Evolutionary conservation across 1,284 basidiomycete species (phyloP).

Genomic region (Pseudozyma tsukubaensis): DNA sequence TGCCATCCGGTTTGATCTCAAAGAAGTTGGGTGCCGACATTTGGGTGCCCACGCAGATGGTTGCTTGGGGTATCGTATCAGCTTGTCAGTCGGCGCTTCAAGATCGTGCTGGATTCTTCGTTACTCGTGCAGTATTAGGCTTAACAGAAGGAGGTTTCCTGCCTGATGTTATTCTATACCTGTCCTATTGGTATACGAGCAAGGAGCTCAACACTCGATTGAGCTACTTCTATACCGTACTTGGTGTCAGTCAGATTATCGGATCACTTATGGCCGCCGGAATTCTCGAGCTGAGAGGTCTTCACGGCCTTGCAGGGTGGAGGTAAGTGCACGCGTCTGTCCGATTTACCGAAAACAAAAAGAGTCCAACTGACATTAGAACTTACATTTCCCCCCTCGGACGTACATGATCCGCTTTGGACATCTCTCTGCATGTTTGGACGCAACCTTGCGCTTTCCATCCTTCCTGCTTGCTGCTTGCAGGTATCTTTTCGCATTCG

Average conservation of each 20-base stretch:
- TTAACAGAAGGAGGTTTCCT: constrained; percentile 74
- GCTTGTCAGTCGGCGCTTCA: constrained; percentile 32
- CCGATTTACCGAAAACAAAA: no score
- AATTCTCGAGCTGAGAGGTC: constrained; percentile 41
- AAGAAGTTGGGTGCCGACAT: constrained; percentile 57
- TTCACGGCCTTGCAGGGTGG: constrained; percentile 52
- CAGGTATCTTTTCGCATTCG: constrained; percentile 6
- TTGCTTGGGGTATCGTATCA: constrained; percentile 40
- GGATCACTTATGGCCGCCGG: constrained; percentile 48
- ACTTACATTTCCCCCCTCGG: no score
- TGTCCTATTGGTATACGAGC: constrained; percentile 69
- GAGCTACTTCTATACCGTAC: constrained; percentile 73
- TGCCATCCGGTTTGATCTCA: constrained; percentile 54
- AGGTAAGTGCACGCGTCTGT: background rate
- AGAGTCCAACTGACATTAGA: no score
- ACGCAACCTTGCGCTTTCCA: background rate
- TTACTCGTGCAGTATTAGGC: constrained; percentile 35
- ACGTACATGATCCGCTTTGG: no score
- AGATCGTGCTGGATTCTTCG: constrained; percentile 43
- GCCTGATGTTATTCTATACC: constrained; percentile 68
- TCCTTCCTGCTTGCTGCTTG: constrained; percentile 24
- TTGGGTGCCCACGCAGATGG: constrained; percentile 57
- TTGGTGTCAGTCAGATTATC: constrained; percentile 42
- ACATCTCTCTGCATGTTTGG: constrained; percentile 18
- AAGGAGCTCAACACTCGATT: constrained; percentile 75